These are phyloP conservation scores for Bidens hawaiensis DNA, from an alignment of 140 eudicot species.

Conservation along the genomic window DNA sequence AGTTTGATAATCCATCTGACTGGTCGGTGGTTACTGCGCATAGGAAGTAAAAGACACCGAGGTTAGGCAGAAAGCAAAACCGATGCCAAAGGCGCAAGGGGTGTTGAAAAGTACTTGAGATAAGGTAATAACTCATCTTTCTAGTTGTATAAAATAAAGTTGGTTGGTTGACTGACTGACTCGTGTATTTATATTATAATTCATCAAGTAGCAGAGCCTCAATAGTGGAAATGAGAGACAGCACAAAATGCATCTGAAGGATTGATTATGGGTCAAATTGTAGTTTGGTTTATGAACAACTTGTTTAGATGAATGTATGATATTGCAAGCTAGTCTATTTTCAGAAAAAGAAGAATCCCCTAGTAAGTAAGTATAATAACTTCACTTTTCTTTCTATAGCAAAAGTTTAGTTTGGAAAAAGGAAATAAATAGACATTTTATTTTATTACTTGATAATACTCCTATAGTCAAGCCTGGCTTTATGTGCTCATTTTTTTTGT, in stretches of 20 bases:
- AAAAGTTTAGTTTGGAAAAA: neutral
- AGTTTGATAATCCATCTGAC: neutral
- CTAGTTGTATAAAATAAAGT: too few species aligned
- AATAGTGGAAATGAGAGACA: neutral
- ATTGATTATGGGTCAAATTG: neutral
- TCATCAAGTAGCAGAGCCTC: neutral
- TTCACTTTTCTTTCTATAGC: neutral
- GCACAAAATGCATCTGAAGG: neutral
- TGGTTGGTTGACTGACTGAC: neutral
- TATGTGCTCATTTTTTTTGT: neutral
- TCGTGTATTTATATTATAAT: neutral
- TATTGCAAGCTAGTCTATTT: neutral
- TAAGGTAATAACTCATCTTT: slow-evolving; percentile 28
- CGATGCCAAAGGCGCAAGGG: slow-evolving; percentile 41
- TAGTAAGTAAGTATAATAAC: neutral
- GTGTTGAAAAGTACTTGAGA: slow-evolving; percentile 28
- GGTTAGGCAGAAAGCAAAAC: slow-evolving; percentile 44
- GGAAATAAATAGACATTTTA: neutral
- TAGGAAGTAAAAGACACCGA: slow-evolving; percentile 48
- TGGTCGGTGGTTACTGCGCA: slow-evolving; percentile 15
- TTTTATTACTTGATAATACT: neutral
- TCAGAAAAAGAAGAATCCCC: neutral
- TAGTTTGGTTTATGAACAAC: too few species aligned
- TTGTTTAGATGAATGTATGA: neutral
- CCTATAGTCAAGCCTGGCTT: neutral